Evolutionary conservation across 2,329 filamentous ascomycete species (phyloP).

Genomic region (Penicillium hordei): DNA sequence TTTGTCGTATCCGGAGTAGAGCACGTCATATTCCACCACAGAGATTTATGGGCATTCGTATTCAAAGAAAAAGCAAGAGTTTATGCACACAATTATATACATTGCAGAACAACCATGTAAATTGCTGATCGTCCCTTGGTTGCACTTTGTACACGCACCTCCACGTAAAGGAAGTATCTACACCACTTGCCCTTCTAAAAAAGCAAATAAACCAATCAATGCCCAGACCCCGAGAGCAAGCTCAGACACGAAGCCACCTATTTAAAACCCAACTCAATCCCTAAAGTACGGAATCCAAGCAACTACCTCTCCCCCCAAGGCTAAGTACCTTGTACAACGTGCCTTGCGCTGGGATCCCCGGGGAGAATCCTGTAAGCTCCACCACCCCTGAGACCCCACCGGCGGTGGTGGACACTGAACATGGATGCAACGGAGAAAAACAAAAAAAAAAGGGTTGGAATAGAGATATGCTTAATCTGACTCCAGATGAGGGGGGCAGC

Average conservation of each 20-base stretch:
- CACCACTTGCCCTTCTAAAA: background rate
- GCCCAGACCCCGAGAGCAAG: background rate
- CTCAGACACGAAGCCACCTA: background rate
- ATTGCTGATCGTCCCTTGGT: background rate
- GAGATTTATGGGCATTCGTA: background rate
- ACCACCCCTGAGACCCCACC: conserved; percentile 23
- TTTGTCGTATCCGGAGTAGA: background rate
- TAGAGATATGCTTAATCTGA: conserved; percentile 32
- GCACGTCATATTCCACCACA: background rate
- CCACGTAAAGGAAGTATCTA: background rate
- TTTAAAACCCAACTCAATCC: background rate
- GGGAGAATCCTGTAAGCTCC: conserved; percentile 25
- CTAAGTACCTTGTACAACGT: conserved; percentile 16
- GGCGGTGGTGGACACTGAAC: conserved; percentile 27
- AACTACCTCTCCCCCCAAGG: background rate
- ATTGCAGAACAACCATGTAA: conserved; percentile 3
- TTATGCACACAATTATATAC: background rate
- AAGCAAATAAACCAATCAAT: background rate
- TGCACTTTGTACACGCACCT: conserved; percentile 12
- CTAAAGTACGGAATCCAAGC: background rate
- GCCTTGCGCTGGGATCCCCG: conserved; percentile 20
- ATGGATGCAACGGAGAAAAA: conserved; percentile 30
- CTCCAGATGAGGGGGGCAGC: conserved; percentile 23
- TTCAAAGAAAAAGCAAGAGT: background rate
- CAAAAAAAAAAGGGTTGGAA: conserved; percentile 20